These are phyloP conservation scores for Suillus bovinus DNA, from an alignment of 768 basidiomycete species.

Conservation along the genomic window DNA sequence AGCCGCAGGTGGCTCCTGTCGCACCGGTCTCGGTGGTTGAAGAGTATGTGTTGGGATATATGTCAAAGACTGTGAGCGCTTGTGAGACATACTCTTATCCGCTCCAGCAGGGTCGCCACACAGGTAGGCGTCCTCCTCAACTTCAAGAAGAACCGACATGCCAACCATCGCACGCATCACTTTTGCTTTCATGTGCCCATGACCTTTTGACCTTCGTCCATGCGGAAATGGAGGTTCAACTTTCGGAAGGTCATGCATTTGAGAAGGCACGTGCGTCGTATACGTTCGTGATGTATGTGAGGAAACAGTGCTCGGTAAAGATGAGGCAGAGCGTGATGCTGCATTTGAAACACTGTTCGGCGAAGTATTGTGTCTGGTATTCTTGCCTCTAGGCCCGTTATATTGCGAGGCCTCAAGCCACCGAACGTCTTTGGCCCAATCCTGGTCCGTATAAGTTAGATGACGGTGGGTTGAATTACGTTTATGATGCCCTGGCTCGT, in stretches of 20 bases:
- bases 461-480: conserved; percentile 24
- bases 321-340: conserved; percentile 25
- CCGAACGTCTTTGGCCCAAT: conserved; percentile 69
- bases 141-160: conserved; percentile 55
- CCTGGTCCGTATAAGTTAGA: conserved; percentile 49
- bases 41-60: conserved; percentile 14
- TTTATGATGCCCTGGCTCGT: conserved; percentile 16
- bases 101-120: not conserved
- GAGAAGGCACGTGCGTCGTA: not conserved
- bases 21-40: conserved; percentile 16
- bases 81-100: conserved; percentile 16
- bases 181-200: conserved; percentile 26
- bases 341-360: conserved; percentile 9
- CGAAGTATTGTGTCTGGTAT: conserved; percentile 20
- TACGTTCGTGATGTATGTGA: conserved; percentile 9
- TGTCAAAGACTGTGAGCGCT: conserved; percentile 17
- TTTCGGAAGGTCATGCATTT: conserved; percentile 10
- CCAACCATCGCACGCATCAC: conserved; percentile 47
- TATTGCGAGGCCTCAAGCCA: conserved; percentile 52
- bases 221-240: conserved; percentile 19
- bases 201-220: conserved; percentile 28
- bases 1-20: conserved; percentile 18
- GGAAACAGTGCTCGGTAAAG: conserved; percentile 8
- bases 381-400: conserved; percentile 18
- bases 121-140: conserved; percentile 45